These are phyloP conservation scores for Thalassiosira exigua DNA, from an alignment of 352 stramenopile genomes.

Conservation along the genomic window DNA sequence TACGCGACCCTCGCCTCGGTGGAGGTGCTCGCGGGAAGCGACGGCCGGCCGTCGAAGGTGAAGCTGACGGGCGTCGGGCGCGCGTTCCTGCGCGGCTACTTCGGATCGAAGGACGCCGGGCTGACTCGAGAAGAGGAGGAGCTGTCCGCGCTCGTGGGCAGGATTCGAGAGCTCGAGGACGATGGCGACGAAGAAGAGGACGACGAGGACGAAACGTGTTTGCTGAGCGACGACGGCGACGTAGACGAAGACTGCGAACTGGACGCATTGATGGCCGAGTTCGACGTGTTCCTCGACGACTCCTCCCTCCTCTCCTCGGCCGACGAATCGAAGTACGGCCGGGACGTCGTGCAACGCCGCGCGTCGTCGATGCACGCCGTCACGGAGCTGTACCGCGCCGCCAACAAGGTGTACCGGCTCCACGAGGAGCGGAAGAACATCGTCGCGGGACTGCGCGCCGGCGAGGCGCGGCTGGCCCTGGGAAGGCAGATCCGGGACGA, in stretches of 20 bases:
- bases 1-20: conserved; percentile 64
- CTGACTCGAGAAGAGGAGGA: conserved; percentile 29
- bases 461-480: conserved; percentile 43
- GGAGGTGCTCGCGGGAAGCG: conserved; percentile 13
- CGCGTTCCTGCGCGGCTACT: conserved; percentile 55
- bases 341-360: conserved; percentile 2
- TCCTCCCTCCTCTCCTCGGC: conserved; percentile 3
- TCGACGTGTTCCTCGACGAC: conserved; percentile 59
- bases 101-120: conserved; percentile 32
- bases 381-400: conserved; percentile 47
- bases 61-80: conserved; percentile 65
- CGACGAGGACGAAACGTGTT: conserved; percentile 19
- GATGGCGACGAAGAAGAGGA: conserved; percentile 9
- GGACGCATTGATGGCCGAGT: conserved; percentile 68
- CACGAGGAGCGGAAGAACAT: conserved; percentile 68
- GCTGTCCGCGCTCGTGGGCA: conserved; percentile 11
- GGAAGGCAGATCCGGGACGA: neutral
- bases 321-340: conserved; percentile 9
- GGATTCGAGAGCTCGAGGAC: conserved; percentile 14
- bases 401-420: conserved; percentile 55
- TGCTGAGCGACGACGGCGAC: conserved; percentile 1
- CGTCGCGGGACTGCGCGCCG: conserved; percentile 44
- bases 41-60: conserved; percentile 17
- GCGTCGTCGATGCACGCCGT: conserved; percentile 59
- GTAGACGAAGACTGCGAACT: conserved; percentile 24